Evolutionary conservation across 495 filamentous ascomycete genomes (phyloP).

Genomic region (Neurospora africana): DNA sequence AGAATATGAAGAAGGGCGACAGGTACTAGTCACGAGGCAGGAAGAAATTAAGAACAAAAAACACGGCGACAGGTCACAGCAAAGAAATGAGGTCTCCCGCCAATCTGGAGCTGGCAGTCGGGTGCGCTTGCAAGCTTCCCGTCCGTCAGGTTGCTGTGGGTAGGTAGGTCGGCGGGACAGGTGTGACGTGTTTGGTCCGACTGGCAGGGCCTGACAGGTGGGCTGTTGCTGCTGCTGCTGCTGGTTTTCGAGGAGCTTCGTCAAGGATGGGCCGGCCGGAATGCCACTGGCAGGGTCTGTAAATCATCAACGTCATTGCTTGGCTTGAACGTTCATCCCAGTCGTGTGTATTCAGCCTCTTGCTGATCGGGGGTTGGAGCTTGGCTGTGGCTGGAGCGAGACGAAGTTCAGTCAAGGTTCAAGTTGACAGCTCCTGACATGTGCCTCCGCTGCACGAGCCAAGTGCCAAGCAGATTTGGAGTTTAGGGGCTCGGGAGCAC

Average conservation of each 20-base stretch:
- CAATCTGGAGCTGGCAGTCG: not conserved
- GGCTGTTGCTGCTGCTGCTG: slow-evolving; percentile 13
- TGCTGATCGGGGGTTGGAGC: not conserved
- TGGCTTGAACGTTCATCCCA: not conserved
- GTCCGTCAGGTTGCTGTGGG: not conserved
- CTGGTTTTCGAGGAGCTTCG: slow-evolving; percentile 2
- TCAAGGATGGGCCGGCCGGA: not conserved
- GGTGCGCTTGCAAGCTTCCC: not conserved
- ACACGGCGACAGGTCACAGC: not conserved
- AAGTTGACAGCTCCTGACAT: not conserved
- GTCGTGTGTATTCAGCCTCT: not conserved
- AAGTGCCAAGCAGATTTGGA: not conserved
- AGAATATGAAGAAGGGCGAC: not conserved
- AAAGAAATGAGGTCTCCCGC: not conserved
- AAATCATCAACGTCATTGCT: slow-evolving; percentile 1
- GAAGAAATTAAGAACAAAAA: not conserved
- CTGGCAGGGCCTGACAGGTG: slow-evolving; percentile 1
- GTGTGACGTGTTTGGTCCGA: slow-evolving; percentile 23
- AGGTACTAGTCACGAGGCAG: not conserved
- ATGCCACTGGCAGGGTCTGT: not conserved
- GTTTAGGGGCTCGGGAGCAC: not conserved
- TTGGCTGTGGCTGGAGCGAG: not conserved
- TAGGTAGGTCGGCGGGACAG: not conserved
- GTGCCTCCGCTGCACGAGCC: not conserved
- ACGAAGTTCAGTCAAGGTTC: not conserved